Conservation (phyloP, 495 filamentous ascomycete genomes). For the Neurospora sp. region DNA sequence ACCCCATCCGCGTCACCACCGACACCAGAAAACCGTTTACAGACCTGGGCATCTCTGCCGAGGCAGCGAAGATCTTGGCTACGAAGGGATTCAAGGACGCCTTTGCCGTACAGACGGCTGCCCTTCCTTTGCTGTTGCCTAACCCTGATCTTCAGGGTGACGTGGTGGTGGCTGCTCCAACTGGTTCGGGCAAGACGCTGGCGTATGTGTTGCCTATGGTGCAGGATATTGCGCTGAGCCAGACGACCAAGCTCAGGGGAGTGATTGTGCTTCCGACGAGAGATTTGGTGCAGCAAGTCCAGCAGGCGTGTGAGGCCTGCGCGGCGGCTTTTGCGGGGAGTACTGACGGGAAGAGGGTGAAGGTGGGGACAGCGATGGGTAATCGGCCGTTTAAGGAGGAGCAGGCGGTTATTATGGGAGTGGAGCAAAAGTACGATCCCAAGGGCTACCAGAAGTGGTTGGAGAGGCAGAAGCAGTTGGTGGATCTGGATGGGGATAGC, state of each 20-base stretch:
- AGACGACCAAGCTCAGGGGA: conserved; percentile 54
- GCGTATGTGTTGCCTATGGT: conserved; percentile 84
- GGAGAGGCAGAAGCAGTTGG: conserved; percentile 5
- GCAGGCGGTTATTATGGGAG: conserved; percentile 53
- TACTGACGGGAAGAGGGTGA: conserved; percentile 49
- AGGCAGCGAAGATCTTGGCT: conserved; percentile 43
- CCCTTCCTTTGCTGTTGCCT: conserved; percentile 67
- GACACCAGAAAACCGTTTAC: conserved; percentile 50
- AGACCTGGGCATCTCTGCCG: conserved; percentile 39
- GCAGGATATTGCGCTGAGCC: conserved; percentile 51
- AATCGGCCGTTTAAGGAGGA: conserved; percentile 67
- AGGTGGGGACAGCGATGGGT: conserved; percentile 73
- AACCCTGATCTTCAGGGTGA: conserved; percentile 51
- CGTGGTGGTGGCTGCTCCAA: conserved; percentile 77
- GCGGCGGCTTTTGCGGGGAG: conserved; percentile 31
- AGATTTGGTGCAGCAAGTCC: conserved; percentile 78
- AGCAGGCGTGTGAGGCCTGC: conserved; percentile 59
- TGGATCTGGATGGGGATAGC: conserved; percentile 12
- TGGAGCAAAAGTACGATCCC: conserved; percentile 39
- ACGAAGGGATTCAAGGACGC: conserved; percentile 60
- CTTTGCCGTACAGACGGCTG: conserved; percentile 73
- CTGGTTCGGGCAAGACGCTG: conserved; percentile 88
- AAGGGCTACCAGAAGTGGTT: conserved; percentile 20
- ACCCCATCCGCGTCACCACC: conserved; percentile 54
- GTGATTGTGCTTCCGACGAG: conserved; percentile 81